Evolutionary conservation across 1,284 basidiomycete genomes (phyloP).

Genomic region (Heterobasidion annosum): DNA sequence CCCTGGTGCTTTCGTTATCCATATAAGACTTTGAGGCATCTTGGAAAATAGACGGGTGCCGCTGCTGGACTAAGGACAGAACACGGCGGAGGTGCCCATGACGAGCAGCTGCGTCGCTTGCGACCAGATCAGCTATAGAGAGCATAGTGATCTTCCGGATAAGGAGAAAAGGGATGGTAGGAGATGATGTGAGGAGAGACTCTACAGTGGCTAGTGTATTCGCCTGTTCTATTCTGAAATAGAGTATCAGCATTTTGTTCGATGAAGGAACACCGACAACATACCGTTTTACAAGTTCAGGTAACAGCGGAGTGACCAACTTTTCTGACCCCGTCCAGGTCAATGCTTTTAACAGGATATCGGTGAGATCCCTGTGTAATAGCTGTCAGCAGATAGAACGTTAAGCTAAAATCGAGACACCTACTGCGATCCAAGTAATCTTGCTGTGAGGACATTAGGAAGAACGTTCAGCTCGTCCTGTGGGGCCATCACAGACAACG

Average conservation of each 20-base stretch:
- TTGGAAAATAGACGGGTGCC: slow-evolving; percentile 40
- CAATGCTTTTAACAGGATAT: slow-evolving; percentile 34
- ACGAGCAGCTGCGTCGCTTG: slow-evolving; percentile 11
- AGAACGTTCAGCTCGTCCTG: slow-evolving; percentile 42
- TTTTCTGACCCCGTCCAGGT: slow-evolving; percentile 49
- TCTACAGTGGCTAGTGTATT: background rate
- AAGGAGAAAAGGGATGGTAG: slow-evolving; percentile 26
- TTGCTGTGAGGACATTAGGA: slow-evolving; percentile 30
- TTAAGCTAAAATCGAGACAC: slow-evolving; percentile 15
- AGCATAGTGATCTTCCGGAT: slow-evolving; percentile 26
- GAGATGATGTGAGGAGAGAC: background rate
- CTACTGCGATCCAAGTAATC: slow-evolving; percentile 35
- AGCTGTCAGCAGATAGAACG: slow-evolving; percentile 10
- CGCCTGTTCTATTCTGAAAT: background rate
- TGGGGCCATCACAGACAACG: slow-evolving; percentile 49
- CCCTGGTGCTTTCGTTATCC: slow-evolving; percentile 28
- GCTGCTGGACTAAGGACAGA: slow-evolving; percentile 39
- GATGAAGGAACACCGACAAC: background rate
- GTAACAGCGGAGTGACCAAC: slow-evolving; percentile 45
- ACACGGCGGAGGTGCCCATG: slow-evolving; percentile 13
- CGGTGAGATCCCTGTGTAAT: slow-evolving; percentile 34
- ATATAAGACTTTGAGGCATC: slow-evolving; percentile 27
- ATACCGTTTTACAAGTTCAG: slow-evolving; percentile 34
- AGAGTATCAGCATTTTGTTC: background rate
- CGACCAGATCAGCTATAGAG: slow-evolving; percentile 23